Evolutionary conservation across 1,284 basidiomycete genomes (phyloP).

Genomic region (Neonothopanus nambi): DNA sequence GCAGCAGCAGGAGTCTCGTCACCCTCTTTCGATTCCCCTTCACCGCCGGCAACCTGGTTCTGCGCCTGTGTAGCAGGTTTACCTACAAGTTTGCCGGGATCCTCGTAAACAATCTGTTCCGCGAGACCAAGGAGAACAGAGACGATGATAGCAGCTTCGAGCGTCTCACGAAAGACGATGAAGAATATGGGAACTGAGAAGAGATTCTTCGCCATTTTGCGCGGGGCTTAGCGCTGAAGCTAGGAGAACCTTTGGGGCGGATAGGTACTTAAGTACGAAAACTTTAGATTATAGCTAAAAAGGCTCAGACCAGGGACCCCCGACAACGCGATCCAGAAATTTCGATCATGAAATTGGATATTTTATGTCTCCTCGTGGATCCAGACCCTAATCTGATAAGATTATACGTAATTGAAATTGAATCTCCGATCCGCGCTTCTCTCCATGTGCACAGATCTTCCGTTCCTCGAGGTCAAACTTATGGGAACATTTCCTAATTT

Average conservation of each 20-base stretch:
- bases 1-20: conserved; percentile 12
- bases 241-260: no score
- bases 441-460: not conserved
- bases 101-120: conserved; percentile 69
- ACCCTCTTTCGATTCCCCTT: conserved; percentile 4
- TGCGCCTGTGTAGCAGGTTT: conserved; percentile 16
- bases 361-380: conserved; percentile 12
- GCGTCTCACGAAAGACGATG: conserved; percentile 87
- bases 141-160: conserved; percentile 88
- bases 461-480: no score
- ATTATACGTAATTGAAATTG: conserved; percentile 4
- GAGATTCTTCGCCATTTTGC: conserved; percentile 58
- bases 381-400: conserved; percentile 19
- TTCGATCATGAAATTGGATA: not conserved
- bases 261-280: no score
- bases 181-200: conserved; percentile 86
- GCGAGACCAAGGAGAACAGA: conserved; percentile 85
- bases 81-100: conserved; percentile 28
- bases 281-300: no score
- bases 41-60: conserved; percentile 17
- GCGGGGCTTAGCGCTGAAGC: no score
- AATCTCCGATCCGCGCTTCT: not conserved
- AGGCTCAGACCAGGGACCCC: no score
- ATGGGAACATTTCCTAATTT: no score
- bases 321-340: no score